Evolutionary conservation across 495 filamentous ascomycete species (phyloP), one percentile per base, ranked within the genome.

Genomic region (Chaetomidium leptoderma): DNA sequence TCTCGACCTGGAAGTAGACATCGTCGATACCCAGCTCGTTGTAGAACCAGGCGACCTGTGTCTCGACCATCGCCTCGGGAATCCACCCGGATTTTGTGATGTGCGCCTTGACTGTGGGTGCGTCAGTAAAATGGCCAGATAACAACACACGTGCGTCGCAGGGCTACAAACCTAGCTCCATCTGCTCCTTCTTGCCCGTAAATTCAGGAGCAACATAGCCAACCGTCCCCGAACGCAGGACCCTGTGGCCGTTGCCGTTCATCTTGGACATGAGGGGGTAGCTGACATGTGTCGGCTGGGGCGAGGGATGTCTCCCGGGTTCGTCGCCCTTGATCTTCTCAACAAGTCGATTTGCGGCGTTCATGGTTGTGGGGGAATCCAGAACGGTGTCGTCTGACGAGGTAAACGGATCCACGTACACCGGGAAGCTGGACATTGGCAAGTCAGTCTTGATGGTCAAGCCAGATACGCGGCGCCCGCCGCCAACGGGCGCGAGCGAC

Each of bases 131-230:
- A 17, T 13, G 23, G 26, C 11, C 21, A 9, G n/a, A 53, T 6
- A 40, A n/a, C 3, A 10, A 16, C 4, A 8, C 17, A 0, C 8
- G 5, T 13, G 1, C n/a, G 11, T 17, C 24, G 23, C 26, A 17
- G 50, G 17, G 23, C 10, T 14, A 70, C 85, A 75, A 63, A 92
- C 90, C 90, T 63, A 86, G 78, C 66, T 89, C 85, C 87, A 96
- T 97, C 78, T 98, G 93, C 69, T 90, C 83, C 63, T 86, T 81
- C 74, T 96, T 97, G 63, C 95, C 95, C 75, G 90, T 87, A 62
- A 98, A 98, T 54, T 90, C 91, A 35, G 93, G 91, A 7, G 93
- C 92, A 57, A 96, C 84, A 74, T 98, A 98, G 63, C 93, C 93
- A 16, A 93, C 86, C n/a, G 91, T 92, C 63, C 90, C 86, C 62